phyloP scores from a whole-genome alignment of 768 basidiomycete genomes.

The Pisolithus marmoratus region DNA sequence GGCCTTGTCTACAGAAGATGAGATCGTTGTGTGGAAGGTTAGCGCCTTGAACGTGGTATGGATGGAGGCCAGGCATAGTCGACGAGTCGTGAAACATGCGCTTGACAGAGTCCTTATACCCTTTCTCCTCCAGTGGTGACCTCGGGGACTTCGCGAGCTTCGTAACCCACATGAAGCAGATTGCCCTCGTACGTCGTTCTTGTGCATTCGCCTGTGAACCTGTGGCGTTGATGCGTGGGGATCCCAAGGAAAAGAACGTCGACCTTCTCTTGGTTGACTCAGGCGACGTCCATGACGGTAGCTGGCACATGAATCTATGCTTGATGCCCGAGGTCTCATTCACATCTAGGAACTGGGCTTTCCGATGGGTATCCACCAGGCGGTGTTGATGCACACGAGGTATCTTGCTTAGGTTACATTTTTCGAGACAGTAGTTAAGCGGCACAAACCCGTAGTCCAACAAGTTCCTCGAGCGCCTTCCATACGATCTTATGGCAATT shows the following conservation, averaged over 20 bases:
- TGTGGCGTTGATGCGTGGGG: neutral
- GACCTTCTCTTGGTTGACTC: constrained; percentile 81
- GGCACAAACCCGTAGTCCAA: constrained; percentile 46
- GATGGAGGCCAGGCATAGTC: neutral
- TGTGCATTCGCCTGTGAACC: neutral
- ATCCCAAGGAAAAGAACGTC: constrained; percentile 53
- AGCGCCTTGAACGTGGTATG: neutral
- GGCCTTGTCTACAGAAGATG: no score
- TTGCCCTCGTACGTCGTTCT: constrained; percentile 46
- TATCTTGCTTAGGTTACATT: constrained; percentile 22
- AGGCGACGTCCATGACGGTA: constrained; percentile 73
- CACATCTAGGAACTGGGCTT: constrained; percentile 60
- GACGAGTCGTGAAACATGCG: neutral
- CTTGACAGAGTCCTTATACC: neutral
- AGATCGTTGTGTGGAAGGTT: neutral
- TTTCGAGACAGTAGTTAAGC: neutral
- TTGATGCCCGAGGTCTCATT: neutral
- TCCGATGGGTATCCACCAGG: constrained; percentile 70
- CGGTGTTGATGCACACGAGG: constrained; percentile 68
- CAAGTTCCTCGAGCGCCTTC: constrained; percentile 63
- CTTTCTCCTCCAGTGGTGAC: constrained; percentile 38
- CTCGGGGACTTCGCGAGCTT: constrained; percentile 88
- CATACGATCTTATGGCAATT: constrained; percentile 79
- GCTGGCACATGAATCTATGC: neutral
- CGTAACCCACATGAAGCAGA: constrained; percentile 71